Base-by-base conservation (phyloP, 1,284 basidiomycete genomes). In the Austroboletus olivaceoglutinosus region DNA sequence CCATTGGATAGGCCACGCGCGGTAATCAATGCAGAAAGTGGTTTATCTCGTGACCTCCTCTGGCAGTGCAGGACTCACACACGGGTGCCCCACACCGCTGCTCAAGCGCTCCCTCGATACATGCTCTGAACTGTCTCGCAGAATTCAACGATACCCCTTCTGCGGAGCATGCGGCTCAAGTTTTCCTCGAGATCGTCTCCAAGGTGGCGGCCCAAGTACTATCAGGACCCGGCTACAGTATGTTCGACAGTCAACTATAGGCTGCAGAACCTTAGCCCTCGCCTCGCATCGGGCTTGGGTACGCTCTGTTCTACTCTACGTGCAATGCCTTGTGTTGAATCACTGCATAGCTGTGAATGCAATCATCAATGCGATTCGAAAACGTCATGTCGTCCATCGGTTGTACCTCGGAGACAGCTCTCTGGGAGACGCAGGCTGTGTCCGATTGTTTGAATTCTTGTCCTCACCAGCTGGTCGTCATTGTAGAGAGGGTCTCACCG, bases 401-500 rank as follows among this genome's bases (percentile, higher is more conserved):
- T 44, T 67, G 33, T 61, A 61, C 50, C 53, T 70, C 36, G 68
- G 63, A 10, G 41, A 55, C 19, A 69, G 68, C 45, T 58, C 45
- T 39, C 34, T 67, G n/a, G 68, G 68, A 11, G 80, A 85, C 59
- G 74, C 77, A 15, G 85, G 84, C 29, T 80, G 78, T 50, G 64
- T 72, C 27, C 68, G 71, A 22, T 68, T 88, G 9, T 83, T 86
- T 58, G 65, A 68, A 18, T 86, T 80, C 58, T 70, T 88, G 6
- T 59, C 69, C 31, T 81, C 82, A 9, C 60, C 68, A 8, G 62
- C 70, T 13, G 82, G 80, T n/a, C 64, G 64, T 50, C 70, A 64
- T 46, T 73, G 80, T 56, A 64, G 62, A 40, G 55, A 59, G 12
- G 34, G 56, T 45, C 75, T 88, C 48, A 64, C 70, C 0, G 78